phyloP scores from a whole-genome alignment of 2,329 filamentous ascomycete genomes.

The Fusarium sp. region DNA sequence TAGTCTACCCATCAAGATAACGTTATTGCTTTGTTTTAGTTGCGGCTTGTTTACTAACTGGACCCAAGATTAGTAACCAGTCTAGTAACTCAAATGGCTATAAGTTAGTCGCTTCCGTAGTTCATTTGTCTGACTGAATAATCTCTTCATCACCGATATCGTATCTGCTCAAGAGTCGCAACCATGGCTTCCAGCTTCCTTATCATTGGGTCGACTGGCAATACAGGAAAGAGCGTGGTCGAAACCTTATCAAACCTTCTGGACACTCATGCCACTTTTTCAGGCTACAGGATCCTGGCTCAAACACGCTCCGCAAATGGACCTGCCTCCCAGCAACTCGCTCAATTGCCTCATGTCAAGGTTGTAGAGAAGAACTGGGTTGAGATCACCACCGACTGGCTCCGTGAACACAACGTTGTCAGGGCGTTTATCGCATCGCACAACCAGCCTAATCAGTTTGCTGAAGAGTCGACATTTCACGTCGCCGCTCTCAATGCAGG shows the following conservation, averaged over 20 bases:
- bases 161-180: neutral
- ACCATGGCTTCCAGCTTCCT: neutral
- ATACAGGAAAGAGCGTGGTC: neutral
- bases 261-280: accelerated
- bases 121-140: neutral
- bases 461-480: neutral
- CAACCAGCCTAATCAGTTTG: neutral
- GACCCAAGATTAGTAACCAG: neutral
- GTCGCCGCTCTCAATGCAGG: neutral
- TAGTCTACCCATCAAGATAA: neutral
- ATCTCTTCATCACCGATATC: accelerated
- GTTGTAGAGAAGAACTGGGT: constrained; percentile 1
- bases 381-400: neutral
- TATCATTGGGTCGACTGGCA: neutral
- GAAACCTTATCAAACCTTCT: neutral
- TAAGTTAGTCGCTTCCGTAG: neutral
- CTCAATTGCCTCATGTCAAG: neutral
- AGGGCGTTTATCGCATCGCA: neutral
- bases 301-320: neutral
- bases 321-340: neutral
- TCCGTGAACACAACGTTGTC: neutral
- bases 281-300: neutral
- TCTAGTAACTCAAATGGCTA: neutral
- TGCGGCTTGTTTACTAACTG: neutral
- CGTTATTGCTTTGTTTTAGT: neutral